These are phyloP conservation scores for Suillus discolor DNA, from an alignment of 768 basidiomycete species.

Conservation along the genomic window DNA sequence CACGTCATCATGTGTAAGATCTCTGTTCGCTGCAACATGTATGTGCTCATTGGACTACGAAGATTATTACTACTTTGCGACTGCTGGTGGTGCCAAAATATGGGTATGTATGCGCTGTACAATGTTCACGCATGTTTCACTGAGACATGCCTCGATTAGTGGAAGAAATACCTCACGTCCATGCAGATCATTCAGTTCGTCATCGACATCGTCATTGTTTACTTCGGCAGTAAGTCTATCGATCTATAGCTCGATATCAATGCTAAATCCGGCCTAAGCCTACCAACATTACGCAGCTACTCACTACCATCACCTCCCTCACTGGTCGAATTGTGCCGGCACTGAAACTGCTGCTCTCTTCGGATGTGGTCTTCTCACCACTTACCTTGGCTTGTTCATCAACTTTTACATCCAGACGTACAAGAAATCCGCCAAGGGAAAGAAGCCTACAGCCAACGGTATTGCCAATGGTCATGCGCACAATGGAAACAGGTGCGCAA, in stretches of 20 bases:
- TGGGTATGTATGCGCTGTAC: conserved; percentile 62
- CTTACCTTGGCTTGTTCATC: conserved; percentile 94
- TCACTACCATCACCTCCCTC: conserved; percentile 68
- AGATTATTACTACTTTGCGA: conserved; percentile 99
- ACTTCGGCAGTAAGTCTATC: conserved; percentile 85
- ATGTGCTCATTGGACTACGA: not conserved
- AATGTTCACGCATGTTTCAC: conserved; percentile 9
- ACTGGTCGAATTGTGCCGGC: conserved; percentile 82
- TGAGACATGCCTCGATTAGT: conserved; percentile 47
- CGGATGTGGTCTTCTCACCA: conserved; percentile 86
- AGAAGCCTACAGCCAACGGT: conserved; percentile 36
- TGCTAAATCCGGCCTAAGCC: conserved; percentile 38
- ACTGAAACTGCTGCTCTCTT: conserved; percentile 86
- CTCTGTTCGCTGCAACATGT: conserved; percentile 4
- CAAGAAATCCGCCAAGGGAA: conserved; percentile 58
- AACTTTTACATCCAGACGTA: conserved; percentile 91
- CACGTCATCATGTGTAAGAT: conserved; percentile 97
- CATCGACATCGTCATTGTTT: conserved; percentile 87
- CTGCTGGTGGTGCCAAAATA: conserved; percentile 94
- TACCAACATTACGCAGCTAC: conserved; percentile 80
- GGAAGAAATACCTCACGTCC: conserved; percentile 97
- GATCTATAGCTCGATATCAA: conserved; percentile 5
- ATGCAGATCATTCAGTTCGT: conserved; percentile 98
- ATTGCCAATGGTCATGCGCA: conserved; percentile 44
- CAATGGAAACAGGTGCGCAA: conserved; percentile 35